Evolutionary conservation across 495 filamentous ascomycete genomes (phyloP), one percentile per base, ranked within the genome.

Genomic region (Tirmania nivea): DNA sequence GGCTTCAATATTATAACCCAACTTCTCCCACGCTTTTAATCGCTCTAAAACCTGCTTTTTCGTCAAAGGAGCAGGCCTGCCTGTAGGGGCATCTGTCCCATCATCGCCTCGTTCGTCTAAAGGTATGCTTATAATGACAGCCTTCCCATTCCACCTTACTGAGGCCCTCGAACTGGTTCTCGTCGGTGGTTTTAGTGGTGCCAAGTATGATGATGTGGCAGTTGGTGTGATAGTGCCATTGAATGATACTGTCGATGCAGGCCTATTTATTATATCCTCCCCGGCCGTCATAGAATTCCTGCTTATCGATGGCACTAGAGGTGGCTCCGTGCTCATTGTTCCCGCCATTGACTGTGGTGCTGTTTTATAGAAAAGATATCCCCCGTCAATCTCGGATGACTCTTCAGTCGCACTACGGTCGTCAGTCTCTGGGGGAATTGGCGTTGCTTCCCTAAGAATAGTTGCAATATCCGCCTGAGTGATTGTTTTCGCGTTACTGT

Each of bases 91-190:
- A 45, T 45, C 39, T 14, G 9, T 76, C 63, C 80, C 69, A 55
- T 78, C 71, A 60, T 84, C 80, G 52, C 52, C 64, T 39, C 50
- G 58, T 50, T 47, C 53, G 59, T 84, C 76, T 52, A 71, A 67
- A 39, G 86, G 86, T 34, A 90, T 67, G 20, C 74, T 71, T 34
- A 93, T 78, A 37, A 84, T 60, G 37, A 86, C 81, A 54, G 73
- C 78, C 63, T 86, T 89, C 47, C 79, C 78, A 54, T 75, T 79
- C 80, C 83, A 89, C 54, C 54, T 65, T 14, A 56, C 63, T 35
- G 59, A 49, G 10, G 49, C 53, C 54, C 55, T 59, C 14, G 55
- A 50, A 42, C 54, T 62, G 34, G 62, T 56, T 55, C 61, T 58
- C 14, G 52, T 56, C 45, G 62, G 58, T 53, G 55, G 56, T 35